Evolutionary conservation across 805 yeast genomes (phyloP), one percentile per base, ranked within the genome.

Genomic region (Candida sanyiensis): DNA sequence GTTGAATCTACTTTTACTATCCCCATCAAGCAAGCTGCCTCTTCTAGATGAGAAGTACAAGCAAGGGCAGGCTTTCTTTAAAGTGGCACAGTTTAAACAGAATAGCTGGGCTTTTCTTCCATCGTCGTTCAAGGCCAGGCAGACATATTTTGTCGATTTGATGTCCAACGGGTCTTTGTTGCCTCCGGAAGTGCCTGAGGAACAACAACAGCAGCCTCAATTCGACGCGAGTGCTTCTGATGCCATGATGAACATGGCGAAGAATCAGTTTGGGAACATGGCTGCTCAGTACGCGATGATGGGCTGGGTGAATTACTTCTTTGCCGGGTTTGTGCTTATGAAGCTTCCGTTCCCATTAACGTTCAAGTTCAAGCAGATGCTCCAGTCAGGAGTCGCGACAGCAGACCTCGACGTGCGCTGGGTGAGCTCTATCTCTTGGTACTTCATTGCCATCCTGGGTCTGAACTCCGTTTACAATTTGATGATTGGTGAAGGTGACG

Each of bases 371-470:
- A 93, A 93, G 60, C 75, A 83, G 43, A 89, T 93, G 95, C 63
- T 93, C 30, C 98, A 93, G 61, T 76, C 75, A 21, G 95, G 97
- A 7, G 82, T 93, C 11, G 72, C 70, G 42, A 88, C 97, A 1
- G 71, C 80, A 1, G 94, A 90, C 52, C 67, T 93, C 42, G 93
- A 89, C 56, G 96, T 81, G 7, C 67, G 95, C 20, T 93, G 95
- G 77, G 97, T 93, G 13, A 81, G 93, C 26, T 80, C 96, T 3
- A 82, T 93, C 16, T 87, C 97, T 5, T 93, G 97, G 97, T 93
- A 90, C 59, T 85, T 93, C 58, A 83, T 90, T 38, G 84, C 87
- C 39, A 74, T 87, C 44, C 60, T 89, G 36, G 97, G 97, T 21
- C 70, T 93, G 44, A 75, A 76, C 48, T 83, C 96, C 0, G 79